Evolutionary conservation across 2,329 filamentous ascomycete species (phyloP).

Genomic region (Seiridium cupressi): DNA sequence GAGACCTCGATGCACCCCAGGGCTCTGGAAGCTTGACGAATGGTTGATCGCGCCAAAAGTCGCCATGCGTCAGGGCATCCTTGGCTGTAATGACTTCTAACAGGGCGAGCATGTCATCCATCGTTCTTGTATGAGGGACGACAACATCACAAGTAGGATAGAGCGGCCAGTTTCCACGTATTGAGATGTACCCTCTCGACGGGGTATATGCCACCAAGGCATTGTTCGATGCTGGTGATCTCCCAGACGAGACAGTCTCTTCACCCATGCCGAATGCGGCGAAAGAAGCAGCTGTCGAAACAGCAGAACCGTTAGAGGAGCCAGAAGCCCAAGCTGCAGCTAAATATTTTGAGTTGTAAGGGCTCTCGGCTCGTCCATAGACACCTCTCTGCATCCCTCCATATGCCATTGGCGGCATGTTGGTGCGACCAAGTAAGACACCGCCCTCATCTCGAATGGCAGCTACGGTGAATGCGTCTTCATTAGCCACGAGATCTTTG

Average conservation of each 20-base stretch:
- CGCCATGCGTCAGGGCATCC: conserved; percentile 38
- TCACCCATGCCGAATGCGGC: conserved; percentile 51
- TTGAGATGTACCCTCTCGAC: conserved; percentile 48
- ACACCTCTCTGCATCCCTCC: conserved; percentile 57
- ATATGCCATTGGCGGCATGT: conserved; percentile 59
- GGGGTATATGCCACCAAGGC: conserved; percentile 55
- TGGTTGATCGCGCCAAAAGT: conserved; percentile 55
- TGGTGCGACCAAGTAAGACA: conserved; percentile 53
- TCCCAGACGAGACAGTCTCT: conserved; percentile 56
- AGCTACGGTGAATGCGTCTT: conserved; percentile 50
- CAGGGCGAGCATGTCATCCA: conserved; percentile 47
- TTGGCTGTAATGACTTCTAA: conserved; percentile 41
- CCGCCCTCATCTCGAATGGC: conserved; percentile 46
- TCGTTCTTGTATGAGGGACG: conserved; percentile 49
- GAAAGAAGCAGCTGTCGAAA: conserved; percentile 47
- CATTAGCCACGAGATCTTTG: conserved; percentile 42
- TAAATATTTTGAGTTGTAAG: conserved; percentile 52
- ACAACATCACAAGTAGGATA: conserved; percentile 56
- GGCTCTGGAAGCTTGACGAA: conserved; percentile 37
- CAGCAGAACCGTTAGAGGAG: conserved; percentile 55
- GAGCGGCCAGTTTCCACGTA: conserved; percentile 52
- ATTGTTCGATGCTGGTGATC: conserved; percentile 57
- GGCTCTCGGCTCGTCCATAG: conserved; percentile 55
- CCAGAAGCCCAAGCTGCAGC: conserved; percentile 55
- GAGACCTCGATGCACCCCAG: conserved; percentile 22